Base-by-base conservation (phyloP, 176 grass and related monocot genomes). In the Aegilops speltoides region DNA sequence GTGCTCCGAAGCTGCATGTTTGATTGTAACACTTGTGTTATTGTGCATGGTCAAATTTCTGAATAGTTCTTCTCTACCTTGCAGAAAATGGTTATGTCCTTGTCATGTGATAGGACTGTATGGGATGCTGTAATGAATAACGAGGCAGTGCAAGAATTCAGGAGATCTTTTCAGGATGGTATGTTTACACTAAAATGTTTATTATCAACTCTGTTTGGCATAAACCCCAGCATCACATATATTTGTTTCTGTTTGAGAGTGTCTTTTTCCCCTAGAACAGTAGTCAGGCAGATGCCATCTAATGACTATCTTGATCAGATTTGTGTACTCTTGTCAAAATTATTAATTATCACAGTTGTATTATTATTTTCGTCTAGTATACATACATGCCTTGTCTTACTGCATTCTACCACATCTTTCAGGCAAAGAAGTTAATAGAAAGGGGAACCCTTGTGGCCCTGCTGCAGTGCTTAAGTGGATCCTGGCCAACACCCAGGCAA, bases 91-190 rank as follows among this genome's bases (percentile, higher is more conserved):
- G 97, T 96, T 38, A 79, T 99, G 78, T 94, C 97, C 43, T 93
- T 99, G 73, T 91, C 97, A 40, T 82, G 85, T 14, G 97, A 99
- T 91, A 94, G 90, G 87, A 90, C 85, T 79, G 92, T 99, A 54
- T 99, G 97, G 97, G 82, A 94, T 69, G 97, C 97, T 80, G 82
- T 99, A 48, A 89, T 99, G 94, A 94, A 90, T 85, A 99, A 99
- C 48, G 89, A 93, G 22, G 90, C 94, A 70, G 94, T 96, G 71
- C 90, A 96, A 87, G 94, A 96, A 84, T 86, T 99, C 66, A 93
- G 93, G 73, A 82, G 90, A 85, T 94, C 74, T 68, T 90, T 93
- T 70, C 71, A 91, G 40, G 83, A 88, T 90, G 94, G 97, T 94
- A 70, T 33, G 46, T 33, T 73, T 73, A 26, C 33, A 22, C 33